A percentile compares a stretch with the other conserved stretches of the same genome.
phyloP scores from a whole-genome alignment of 2,329 filamentous ascomycete genomes.

The Pezicula rhizophila region DNA sequence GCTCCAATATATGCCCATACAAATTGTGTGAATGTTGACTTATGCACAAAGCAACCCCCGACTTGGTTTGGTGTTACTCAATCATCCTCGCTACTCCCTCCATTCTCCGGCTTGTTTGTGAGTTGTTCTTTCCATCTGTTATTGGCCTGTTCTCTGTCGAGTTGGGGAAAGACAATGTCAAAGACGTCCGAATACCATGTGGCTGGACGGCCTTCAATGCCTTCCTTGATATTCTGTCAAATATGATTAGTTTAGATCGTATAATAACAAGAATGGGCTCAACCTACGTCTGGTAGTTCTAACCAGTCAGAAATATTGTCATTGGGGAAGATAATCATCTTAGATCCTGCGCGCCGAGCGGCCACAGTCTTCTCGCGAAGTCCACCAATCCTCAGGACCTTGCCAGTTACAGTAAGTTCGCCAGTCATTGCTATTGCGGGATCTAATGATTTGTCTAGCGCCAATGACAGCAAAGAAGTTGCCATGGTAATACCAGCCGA shows the following conservation, averaged over 20 bases:
- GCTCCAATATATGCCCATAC: conserved; percentile 4
- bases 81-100: conserved; percentile 28
- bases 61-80: neutral
- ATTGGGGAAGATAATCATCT: conserved; percentile 86
- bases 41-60: conserved; percentile 3
- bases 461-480: conserved; percentile 82
- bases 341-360: conserved; percentile 84
- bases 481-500: conserved; percentile 97
- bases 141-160: conserved; percentile 70
- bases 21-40: neutral
- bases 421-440: conserved; percentile 96
- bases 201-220: conserved; percentile 84
- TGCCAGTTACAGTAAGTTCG: conserved; percentile 92
- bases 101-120: conserved; percentile 26
- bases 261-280: conserved; percentile 3
- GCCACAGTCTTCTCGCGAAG: conserved; percentile 96
- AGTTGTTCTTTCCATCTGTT: conserved; percentile 43
- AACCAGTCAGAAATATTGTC: conserved; percentile 98
- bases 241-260: conserved; percentile 11
- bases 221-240: conserved; percentile 90
- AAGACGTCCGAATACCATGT: conserved; percentile 95
- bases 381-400: conserved; percentile 90
- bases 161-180: conserved; percentile 76
- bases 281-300: conserved; percentile 86
- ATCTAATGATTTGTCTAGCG: conserved; percentile 69